A percentile compares a stretch with the other conserved stretches of the same genome.
These are phyloP conservation scores for Pseudevernia furfuracea DNA, from an alignment of 495 filamentous ascomycete species.

Conservation along the genomic window DNA sequence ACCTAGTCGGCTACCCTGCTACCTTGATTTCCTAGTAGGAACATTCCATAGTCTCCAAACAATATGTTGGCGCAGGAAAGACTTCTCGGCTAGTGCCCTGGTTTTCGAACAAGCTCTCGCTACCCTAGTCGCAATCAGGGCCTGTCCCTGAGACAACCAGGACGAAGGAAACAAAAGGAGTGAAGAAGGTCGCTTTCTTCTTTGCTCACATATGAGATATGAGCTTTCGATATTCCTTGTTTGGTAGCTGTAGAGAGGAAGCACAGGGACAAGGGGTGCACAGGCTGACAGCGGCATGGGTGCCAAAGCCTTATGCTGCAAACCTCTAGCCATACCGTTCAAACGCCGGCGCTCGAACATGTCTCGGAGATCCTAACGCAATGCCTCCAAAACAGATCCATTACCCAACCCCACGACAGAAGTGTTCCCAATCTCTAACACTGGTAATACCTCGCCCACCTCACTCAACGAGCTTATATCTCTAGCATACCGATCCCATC, in stretches of 20 bases:
- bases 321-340: neutral
- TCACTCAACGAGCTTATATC: neutral
- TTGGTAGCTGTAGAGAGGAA: neutral
- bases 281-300: neutral
- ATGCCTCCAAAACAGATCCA: neutral
- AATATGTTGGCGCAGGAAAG: neutral
- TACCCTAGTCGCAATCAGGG: neutral
- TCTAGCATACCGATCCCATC: slow-evolving; percentile 4
- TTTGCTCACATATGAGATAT: neutral
- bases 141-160: neutral
- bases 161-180: neutral
- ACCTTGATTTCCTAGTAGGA: neutral
- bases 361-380: neutral
- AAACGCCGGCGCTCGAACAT: neutral
- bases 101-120: neutral
- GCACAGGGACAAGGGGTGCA: neutral
- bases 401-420: neutral
- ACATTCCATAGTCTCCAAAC: neutral
- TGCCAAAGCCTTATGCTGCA: neutral
- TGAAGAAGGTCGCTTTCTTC: neutral
- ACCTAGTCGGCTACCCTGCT: too few relatives aligned
- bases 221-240: neutral
- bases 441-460: neutral
- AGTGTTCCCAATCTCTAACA: neutral
- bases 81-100: neutral